phyloP scores from a whole-genome alignment of 306 rosid species.

The Boehmeria nivea region DNA sequence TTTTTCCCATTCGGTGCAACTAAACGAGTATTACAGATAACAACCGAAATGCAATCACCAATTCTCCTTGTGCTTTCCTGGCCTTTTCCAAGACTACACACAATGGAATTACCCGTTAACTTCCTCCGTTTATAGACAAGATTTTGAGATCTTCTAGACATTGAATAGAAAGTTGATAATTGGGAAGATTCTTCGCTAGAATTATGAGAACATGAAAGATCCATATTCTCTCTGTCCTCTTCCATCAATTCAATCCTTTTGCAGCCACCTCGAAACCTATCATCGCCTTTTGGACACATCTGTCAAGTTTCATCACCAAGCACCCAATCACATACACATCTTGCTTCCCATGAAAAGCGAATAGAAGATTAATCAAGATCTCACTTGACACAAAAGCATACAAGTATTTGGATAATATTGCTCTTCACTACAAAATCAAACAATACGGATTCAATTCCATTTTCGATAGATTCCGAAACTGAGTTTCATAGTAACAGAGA shows the following conservation, averaged over 20 bases:
- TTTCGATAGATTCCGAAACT: not conserved
- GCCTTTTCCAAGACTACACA: conserved; percentile 25
- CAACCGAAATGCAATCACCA: conserved; percentile 42
- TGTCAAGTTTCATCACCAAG: conserved; percentile 64
- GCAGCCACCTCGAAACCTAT: conserved; percentile 40
- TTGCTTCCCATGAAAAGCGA: conserved; percentile 37
- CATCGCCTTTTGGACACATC: conserved; percentile 57
- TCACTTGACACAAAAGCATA: conserved; percentile 49
- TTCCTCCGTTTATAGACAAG: conserved; percentile 70
- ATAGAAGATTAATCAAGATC: conserved; percentile 39
- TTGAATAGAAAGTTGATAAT: conserved; percentile 46
- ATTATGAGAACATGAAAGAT: conserved; percentile 37
- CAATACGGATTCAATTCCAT: conserved; percentile 7
- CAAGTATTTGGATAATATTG: conserved; percentile 14
- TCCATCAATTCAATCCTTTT: conserved; percentile 36
- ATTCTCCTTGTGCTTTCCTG: conserved; percentile 27
- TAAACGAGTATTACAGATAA: conserved; percentile 41
- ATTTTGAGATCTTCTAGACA: conserved; percentile 44
- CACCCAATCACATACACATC: conserved; percentile 46
- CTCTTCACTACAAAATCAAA: conserved; percentile 25
- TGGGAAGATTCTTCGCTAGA: conserved; percentile 33
- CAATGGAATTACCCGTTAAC: conserved; percentile 29
- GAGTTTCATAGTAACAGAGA: conserved; percentile 3
- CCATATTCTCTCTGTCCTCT: conserved; percentile 35
- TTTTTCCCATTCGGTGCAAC: conserved; percentile 42